Evolutionary conservation across 2,329 filamentous ascomycete genomes (phyloP).

Genomic region (Penicillium thymicola): DNA sequence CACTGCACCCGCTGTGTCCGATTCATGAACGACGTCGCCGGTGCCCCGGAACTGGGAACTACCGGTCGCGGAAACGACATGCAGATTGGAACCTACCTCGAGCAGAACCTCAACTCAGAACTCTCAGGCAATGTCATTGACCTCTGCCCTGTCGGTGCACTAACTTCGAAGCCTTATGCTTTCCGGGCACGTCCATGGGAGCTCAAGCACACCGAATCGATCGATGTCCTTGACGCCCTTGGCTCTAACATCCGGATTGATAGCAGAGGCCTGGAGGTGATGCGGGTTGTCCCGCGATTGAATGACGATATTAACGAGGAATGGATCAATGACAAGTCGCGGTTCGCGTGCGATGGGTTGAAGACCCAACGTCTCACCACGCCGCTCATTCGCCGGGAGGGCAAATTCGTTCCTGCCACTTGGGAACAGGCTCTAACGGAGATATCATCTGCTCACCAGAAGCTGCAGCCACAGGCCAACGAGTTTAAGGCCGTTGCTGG

Average conservation of each 20-base stretch:
- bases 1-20: constrained; percentile 98
- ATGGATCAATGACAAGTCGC: constrained; percentile 98
- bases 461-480: constrained; percentile 77
- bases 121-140: constrained; percentile 97
- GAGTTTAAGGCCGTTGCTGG: constrained; percentile 96
- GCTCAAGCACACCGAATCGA: constrained; percentile 89
- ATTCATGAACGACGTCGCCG: constrained; percentile 96
- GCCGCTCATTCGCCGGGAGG: constrained; percentile 80
- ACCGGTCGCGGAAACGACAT: constrained; percentile 94
- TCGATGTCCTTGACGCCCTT: constrained; percentile 88
- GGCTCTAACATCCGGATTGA: constrained; percentile 95
- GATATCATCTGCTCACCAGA: constrained; percentile 75
- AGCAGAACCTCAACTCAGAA: constrained; percentile 89
- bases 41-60: constrained; percentile 91
- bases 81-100: constrained; percentile 96
- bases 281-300: constrained; percentile 86
- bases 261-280: constrained; percentile 88
- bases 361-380: constrained; percentile 95
- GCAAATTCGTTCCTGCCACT: constrained; percentile 85
- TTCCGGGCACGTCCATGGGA: constrained; percentile 98
- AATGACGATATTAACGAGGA: constrained; percentile 99
- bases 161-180: constrained; percentile 96
- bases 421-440: constrained; percentile 96
- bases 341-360: constrained; percentile 93
- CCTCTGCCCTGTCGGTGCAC: constrained; percentile 92